These are phyloP conservation scores for Globisporangium mamillatum DNA, from an alignment of 352 stramenopile species.

Conservation along the genomic window DNA sequence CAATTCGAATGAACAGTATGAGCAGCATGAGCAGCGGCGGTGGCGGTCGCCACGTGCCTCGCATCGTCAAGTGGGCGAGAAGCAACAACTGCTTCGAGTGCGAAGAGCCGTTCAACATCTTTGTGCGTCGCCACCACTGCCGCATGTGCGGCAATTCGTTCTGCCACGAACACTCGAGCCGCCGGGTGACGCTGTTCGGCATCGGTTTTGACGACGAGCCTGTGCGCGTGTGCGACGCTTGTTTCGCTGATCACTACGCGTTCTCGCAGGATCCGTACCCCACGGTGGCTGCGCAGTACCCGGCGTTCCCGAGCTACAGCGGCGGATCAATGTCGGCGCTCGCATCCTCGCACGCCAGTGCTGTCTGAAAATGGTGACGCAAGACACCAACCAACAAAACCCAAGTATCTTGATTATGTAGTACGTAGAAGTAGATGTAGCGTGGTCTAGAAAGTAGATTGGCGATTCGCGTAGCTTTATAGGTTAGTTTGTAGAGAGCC, in stretches of 20 bases:
- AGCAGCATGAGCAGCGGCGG: constrained; percentile 13
- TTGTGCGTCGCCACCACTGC: constrained; percentile 82
- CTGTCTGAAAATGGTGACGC: constrained; percentile 8
- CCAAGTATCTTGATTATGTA: neutral
- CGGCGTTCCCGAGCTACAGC: constrained; percentile 13
- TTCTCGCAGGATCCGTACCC: constrained; percentile 29
- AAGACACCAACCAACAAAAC: neutral
- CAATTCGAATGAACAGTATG: constrained; percentile 11
- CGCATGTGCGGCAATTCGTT: constrained; percentile 88
- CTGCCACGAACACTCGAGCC: constrained; percentile 82
- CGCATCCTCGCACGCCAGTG: constrained; percentile 16
- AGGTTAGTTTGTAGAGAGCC: neutral
- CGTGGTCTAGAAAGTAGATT: neutral
- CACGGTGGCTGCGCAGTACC: constrained; percentile 1
- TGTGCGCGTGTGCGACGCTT: constrained; percentile 84
- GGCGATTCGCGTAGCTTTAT: neutral
- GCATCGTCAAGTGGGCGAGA: constrained; percentile 80
- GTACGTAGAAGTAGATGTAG: neutral
- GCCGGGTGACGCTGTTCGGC: constrained; percentile 63
- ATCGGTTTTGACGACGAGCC: constrained; percentile 84
- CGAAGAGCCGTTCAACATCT: constrained; percentile 79
- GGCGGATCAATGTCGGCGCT: constrained; percentile 12
- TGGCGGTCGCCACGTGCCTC: constrained; percentile 32
- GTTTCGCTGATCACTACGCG: constrained; percentile 74
- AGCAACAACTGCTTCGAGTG: constrained; percentile 85